Base-by-base conservation (phyloP, 2,329 filamentous ascomycete species). In the Penicillium sp. region DNA sequence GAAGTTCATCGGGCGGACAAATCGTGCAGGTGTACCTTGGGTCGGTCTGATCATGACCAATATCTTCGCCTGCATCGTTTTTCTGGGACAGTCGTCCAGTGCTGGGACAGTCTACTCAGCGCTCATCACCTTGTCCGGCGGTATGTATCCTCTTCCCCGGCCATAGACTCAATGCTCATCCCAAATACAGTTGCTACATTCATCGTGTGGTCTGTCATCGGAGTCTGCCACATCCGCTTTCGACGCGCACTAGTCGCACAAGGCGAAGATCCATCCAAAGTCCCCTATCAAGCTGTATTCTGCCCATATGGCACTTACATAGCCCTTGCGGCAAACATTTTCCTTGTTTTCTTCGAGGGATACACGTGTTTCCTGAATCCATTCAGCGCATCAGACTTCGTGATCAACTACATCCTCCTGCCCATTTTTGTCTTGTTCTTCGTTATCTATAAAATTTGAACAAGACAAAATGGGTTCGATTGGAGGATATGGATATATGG, bases 41-140 rank as follows among this genome's bases (percentile, higher is more conserved):
- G 64, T 82, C 70, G 70, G 88, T 72, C 63, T 92, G 42, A 66
- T 89, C 2, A 78, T 90, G 47, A 87, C 89, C 14, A 91, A 91
- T 59, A 74, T 85, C 1, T 87, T 89, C 53, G 89, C 88, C 9
- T 73, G 69, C 51, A 73, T 73, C 27, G 66, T 71, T 0, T 72
- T 73, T 37, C 46, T 72, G 8, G 67, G 65, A 0, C 61, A 69
- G 1, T 71, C 67, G 1, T 68, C 68, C 3, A 64, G 62, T 44
- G 69, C 69, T 4, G 68, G 70, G 2, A 65, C 57, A 20, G 62
- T 71, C 11, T 72, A 70, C 46, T 63, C 62, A 0, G 70, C 68
- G 2, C 35, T 73, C 23, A 72, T 72, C 20, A 72, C 71, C 0
- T 51, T 73, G n/a, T 72, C 69, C 2, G 70, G 70, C 14, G 69